Conservation (phyloP, 202 grass and related monocot species). For the Bolboschoenoplectus hybrid region DNA sequence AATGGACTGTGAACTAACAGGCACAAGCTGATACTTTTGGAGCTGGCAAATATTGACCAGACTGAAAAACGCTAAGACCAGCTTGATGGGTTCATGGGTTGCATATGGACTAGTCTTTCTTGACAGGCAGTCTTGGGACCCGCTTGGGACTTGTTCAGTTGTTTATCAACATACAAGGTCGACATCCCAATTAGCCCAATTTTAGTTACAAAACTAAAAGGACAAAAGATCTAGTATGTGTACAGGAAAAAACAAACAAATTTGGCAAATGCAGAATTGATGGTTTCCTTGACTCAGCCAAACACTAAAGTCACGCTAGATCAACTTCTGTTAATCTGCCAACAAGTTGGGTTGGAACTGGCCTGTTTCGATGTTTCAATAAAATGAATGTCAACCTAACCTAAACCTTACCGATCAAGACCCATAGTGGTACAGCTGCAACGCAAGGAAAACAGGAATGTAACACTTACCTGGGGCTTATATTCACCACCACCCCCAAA, state of each 20-base stretch:
- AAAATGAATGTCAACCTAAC: background rate
- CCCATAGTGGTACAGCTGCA: background rate
- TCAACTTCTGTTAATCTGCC: background rate
- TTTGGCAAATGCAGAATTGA: background rate
- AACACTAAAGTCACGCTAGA: background rate
- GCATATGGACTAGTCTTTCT: background rate
- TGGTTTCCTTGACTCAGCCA: background rate
- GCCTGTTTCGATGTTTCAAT: background rate
- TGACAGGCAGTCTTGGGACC: constrained; percentile 3
- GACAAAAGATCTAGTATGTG: background rate
- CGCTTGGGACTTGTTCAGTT: background rate
- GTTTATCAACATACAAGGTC: background rate
- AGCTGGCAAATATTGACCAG: background rate
- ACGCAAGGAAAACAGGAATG: constrained; percentile 2
- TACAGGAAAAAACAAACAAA: background rate
- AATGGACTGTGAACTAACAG: constrained; percentile 11
- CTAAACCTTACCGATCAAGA: constrained; percentile 4
- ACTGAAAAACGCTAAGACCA: background rate
- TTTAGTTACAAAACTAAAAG: background rate
- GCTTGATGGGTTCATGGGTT: background rate
- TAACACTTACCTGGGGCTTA: constrained; percentile 65
- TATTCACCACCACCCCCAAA: constrained; percentile 82
- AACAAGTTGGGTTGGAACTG: background rate
- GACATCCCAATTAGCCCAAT: background rate
- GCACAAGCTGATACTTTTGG: background rate